phyloP scores from a whole-genome alignment of 2,329 filamentous ascomycete species.

The Ramularia endophylla region DNA sequence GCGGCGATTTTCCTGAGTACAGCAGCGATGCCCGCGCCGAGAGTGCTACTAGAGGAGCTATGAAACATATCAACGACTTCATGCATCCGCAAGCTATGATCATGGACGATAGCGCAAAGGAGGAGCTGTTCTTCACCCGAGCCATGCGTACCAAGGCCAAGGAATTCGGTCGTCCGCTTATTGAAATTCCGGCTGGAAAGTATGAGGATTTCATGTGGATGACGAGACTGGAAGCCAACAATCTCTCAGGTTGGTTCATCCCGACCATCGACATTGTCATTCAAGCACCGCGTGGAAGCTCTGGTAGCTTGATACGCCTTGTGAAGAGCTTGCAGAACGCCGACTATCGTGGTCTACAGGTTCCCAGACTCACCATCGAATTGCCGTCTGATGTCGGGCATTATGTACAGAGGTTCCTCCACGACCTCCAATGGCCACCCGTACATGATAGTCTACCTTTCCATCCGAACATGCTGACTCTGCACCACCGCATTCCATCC shows the following conservation, averaged over 20 bases:
- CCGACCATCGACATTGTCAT: slow-evolving; percentile 76
- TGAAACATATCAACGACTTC: slow-evolving; percentile 65
- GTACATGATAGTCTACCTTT: slow-evolving; percentile 40
- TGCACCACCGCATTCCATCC: slow-evolving; percentile 67
- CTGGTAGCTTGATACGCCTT: slow-evolving; percentile 69
- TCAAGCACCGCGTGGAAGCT: slow-evolving; percentile 63
- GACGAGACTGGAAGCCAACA: slow-evolving; percentile 65
- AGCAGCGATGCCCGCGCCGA: slow-evolving; percentile 68
- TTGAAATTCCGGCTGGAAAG: slow-evolving; percentile 64
- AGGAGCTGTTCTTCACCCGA: slow-evolving; percentile 63
- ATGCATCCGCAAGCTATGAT: slow-evolving; percentile 74
- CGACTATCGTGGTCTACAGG: slow-evolving; percentile 64
- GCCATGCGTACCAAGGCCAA: slow-evolving; percentile 53
- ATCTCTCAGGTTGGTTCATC: slow-evolving; percentile 71
- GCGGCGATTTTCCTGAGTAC: slow-evolving; percentile 64
- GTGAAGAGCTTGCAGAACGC: slow-evolving; percentile 68
- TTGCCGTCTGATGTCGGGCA: slow-evolving; percentile 66
- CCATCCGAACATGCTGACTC: slow-evolving; percentile 47
- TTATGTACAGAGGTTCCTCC: slow-evolving; percentile 57
- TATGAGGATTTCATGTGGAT: slow-evolving; percentile 68
- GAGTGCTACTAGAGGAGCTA: slow-evolving; percentile 55
- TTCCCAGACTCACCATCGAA: slow-evolving; percentile 77
- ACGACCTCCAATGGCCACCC: slow-evolving; percentile 64
- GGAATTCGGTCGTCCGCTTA: slow-evolving; percentile 54
- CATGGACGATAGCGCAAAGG: slow-evolving; percentile 59